Percentiles rank a stretch among this genome's conserved stretches.
Evolutionary conservation across 441 rosid species (phyloP).

Genomic region (Erodium trifolium): DNA sequence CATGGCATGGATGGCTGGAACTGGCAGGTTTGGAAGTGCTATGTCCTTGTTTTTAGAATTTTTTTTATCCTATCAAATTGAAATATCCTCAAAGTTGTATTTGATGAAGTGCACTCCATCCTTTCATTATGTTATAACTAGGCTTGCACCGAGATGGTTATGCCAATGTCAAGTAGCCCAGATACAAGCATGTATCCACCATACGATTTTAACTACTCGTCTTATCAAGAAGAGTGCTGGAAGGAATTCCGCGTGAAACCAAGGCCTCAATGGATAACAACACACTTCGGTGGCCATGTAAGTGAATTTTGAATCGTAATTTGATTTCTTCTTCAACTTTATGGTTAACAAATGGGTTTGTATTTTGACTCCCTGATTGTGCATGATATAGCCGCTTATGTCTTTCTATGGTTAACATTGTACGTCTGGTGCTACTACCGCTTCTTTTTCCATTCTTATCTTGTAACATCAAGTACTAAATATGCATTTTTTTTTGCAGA

Average conservation of each 20-base stretch:
- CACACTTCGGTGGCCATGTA: constrained; percentile 81
- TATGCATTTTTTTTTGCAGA: not conserved
- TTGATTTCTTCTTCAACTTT: not conserved
- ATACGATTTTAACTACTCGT: constrained; percentile 48
- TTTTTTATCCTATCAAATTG: not conserved
- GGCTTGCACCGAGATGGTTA: constrained; percentile 95
- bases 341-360: not conserved
- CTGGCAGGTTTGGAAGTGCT: constrained; percentile 55
- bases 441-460: not conserved
- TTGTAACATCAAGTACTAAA: not conserved
- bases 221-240: constrained; percentile 56
- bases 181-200: constrained; percentile 59
- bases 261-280: constrained; percentile 71
- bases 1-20: constrained; percentile 85
- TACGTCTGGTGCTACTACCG: not conserved
- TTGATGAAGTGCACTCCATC: constrained; percentile 2
- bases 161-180: constrained; percentile 69
- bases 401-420: not conserved
- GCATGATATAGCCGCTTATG: not conserved
- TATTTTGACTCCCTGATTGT: not conserved
- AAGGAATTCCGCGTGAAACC: constrained; percentile 46
- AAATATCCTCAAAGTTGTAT: constrained; percentile 5
- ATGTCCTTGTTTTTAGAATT: not conserved
- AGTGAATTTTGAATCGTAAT: constrained; percentile 19
- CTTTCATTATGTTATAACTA: constrained; percentile 19